These are phyloP conservation scores for Lipomyces kockii DNA, from an alignment of 805 yeast species.

Conservation along the genomic window DNA sequence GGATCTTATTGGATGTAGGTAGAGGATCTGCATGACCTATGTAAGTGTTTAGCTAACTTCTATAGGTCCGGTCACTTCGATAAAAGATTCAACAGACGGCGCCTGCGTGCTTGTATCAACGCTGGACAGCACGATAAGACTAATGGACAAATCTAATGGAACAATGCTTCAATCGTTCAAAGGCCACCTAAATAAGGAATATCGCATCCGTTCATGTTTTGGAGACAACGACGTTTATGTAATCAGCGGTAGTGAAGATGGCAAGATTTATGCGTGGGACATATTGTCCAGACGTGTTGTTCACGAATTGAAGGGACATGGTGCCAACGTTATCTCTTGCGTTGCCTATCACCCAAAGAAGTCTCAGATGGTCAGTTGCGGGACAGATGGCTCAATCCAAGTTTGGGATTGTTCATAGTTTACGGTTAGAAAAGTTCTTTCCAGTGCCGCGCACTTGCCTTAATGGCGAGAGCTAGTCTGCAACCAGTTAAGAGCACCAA, in stretches of 20 bases:
- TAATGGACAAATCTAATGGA: conserved; percentile 41
- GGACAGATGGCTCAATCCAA: conserved; percentile 29
- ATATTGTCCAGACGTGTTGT: conserved; percentile 33
- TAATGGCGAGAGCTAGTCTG: too few species aligned
- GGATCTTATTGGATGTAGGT: conserved; percentile 38
- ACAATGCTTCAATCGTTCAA: conserved; percentile 37
- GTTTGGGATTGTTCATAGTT: conserved; percentile 25
- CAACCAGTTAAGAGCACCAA: too few species aligned
- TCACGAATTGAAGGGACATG: conserved; percentile 20
- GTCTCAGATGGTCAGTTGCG: conserved; percentile 34
- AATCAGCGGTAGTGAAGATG: conserved; percentile 43
- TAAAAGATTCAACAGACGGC: conserved; percentile 27
- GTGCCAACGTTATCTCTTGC: conserved; percentile 26
- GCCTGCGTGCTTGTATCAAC: conserved; percentile 38
- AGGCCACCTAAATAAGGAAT: conserved; percentile 41
- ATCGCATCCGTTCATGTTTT: conserved; percentile 39
- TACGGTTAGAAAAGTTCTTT: too few species aligned
- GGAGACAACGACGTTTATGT: conserved; percentile 37
- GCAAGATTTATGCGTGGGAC: conserved; percentile 42
- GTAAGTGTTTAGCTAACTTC: neutral
- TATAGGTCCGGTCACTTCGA: conserved; percentile 41
- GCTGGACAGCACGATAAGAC: conserved; percentile 40
- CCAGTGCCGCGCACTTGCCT: too few species aligned
- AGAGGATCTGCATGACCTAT: neutral
- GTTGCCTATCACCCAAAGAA: conserved; percentile 30